These are phyloP conservation scores for carrot (Daucus carota) DNA, from an alignment of 129 eudicot species.

Conservation along the genomic window DH1_v3.0 NC_030384.2:31179001-31179500, in stretches of 20 bases:
- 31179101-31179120: neutral
- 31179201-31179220: too few relatives aligned
- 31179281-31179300: too few relatives aligned
- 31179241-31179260: neutral
- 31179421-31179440: neutral
- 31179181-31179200: slow-evolving; percentile 5
- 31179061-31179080: slow-evolving; percentile 7
- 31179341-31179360: neutral
- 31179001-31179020: neutral
- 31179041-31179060: slow-evolving; percentile 9
- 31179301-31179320: neutral
- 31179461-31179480: neutral
- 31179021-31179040: slow-evolving; percentile 6
- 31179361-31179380: neutral
- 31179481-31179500: too few relatives aligned
- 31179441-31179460: neutral
- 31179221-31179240: too few relatives aligned
- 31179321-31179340: neutral
- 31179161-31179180: slow-evolving; percentile 9
- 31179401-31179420: neutral
- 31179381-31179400: neutral
- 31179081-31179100: slow-evolving; percentile 2
- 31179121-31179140: neutral
- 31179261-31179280: neutral
- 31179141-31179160: slow-evolving; percentile 4